Percentiles rank a stretch among this genome's conserved stretches.
Evolutionary conservation across 257 asterid genomes (phyloP).

Genomic region (Scutellaria barbata): DNA sequence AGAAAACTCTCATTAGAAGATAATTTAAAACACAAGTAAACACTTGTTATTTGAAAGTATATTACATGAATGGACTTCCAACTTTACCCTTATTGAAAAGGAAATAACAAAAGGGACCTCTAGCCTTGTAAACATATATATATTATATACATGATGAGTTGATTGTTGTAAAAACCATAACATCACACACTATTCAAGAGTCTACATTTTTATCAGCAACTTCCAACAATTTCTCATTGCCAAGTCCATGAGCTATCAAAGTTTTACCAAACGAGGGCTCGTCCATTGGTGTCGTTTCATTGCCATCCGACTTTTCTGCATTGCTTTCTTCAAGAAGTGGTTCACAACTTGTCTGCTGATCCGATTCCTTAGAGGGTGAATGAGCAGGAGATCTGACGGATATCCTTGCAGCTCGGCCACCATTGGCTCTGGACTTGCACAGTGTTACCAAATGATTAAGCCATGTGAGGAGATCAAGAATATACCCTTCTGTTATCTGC

Average conservation of each 20-base stretch:
- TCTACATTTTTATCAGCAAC: constrained; percentile 26
- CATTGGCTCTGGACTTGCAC: constrained; percentile 43
- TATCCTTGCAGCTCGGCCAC: constrained; percentile 30
- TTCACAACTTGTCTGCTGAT: constrained; percentile 25
- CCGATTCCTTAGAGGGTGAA: constrained; percentile 30
- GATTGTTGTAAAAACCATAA: neutral
- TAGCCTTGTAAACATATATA: neutral
- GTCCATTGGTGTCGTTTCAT: neutral
- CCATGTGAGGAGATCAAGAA: constrained; percentile 70
- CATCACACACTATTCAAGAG: constrained; percentile 5
- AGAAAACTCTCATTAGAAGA: too few species aligned
- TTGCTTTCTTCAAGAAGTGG: constrained; percentile 19
- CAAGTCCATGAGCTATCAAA: constrained; percentile 22
- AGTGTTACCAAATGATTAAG: constrained; percentile 63
- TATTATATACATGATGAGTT: constrained; percentile 24
- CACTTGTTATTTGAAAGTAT: too few species aligned
- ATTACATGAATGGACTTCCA: too few species aligned
- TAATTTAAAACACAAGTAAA: too few species aligned
- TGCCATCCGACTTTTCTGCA: constrained; percentile 11
- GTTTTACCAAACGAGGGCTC: neutral
- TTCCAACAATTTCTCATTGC: constrained; percentile 35
- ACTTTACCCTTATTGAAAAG: too few species aligned
- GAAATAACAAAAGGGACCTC: too few species aligned
- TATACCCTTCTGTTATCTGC: constrained; percentile 63
- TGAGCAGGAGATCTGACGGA: constrained; percentile 10